Base-by-base conservation (phyloP, 176 grass and related monocot species). In the Triticum aestivum region DNA sequence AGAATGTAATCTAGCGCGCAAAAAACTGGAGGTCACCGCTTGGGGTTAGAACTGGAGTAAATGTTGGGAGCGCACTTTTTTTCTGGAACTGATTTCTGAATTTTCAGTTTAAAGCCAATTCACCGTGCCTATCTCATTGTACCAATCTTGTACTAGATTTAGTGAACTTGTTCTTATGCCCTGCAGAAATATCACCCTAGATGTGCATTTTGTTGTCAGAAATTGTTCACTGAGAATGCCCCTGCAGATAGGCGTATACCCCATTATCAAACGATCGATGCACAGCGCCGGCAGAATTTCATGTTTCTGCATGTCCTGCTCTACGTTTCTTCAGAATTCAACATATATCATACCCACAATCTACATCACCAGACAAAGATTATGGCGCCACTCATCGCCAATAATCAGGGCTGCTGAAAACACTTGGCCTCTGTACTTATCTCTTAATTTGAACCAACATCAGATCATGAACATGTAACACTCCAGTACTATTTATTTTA, bases 141-240 rank as follows among this genome's bases (percentile, higher is more conserved):
- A 80, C 5, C 26, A 85, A 85, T 80, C 62, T 75, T 38, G 6
- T 73, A 24, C 30, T 54, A 41, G 14, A 32, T 80, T 24, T 62
- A 62, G 41, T 80, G 79, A 58, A 67, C 35, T 4, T 89, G 49
- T 11, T 20, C 71, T 86, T 87, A 32, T 87, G 65, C 56, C 4
- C 35, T 2, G 66, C 20, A 76, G 75, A 61, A 61, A 47, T 82
- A 18, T 77, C 29, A 72, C 30, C 38, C n/a, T 64, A 41, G 29
- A 88, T 54, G 15, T 38, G 62, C 63, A 59, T 77, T 68, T 69
- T 3, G 14, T 69, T 62, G 11, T 65, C 15, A 75, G 37, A 86
- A 85, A 76, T 29, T 10, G 42, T 59, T 51, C 27, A 39, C 61
- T 17, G 20, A 66, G 35, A 76, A 75, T 34, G 69, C 13, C 69